These are phyloP conservation scores for Epichloe uncinata DNA, from an alignment of 2,329 filamentous ascomycete genomes.

Conservation along the genomic window DNA sequence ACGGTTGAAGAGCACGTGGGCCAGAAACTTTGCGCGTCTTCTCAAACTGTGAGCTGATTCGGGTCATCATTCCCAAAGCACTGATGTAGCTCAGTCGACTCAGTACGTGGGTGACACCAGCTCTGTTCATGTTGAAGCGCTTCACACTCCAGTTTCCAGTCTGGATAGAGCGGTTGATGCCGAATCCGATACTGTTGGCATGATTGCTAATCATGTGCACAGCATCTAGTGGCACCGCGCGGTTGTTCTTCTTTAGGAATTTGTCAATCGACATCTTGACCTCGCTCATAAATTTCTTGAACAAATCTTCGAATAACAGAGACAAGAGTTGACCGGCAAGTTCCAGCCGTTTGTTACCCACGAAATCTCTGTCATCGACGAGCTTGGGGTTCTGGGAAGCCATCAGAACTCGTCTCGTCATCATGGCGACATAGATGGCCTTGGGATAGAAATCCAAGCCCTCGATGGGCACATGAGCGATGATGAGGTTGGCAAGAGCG, in stretches of 20 bases:
- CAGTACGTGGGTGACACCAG: slow-evolving; percentile 90
- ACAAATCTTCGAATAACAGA: slow-evolving; percentile 89
- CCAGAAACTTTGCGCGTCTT: slow-evolving; percentile 96
- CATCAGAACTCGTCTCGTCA: slow-evolving; percentile 94
- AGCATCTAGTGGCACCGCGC: slow-evolving; percentile 79
- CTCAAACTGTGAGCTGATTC: slow-evolving; percentile 96
- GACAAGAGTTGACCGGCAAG: slow-evolving; percentile 88
- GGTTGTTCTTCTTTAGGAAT: slow-evolving; percentile 83
- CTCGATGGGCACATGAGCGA: slow-evolving; percentile 86
- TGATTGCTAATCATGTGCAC: slow-evolving; percentile 72
- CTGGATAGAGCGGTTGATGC: slow-evolving; percentile 91
- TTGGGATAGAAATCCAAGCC: slow-evolving; percentile 95
- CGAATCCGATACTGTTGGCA: slow-evolving; percentile 75
- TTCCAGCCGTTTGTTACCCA: slow-evolving; percentile 93
- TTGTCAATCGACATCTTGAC: slow-evolving; percentile 94
- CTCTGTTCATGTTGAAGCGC: slow-evolving; percentile 96
- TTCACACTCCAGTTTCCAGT: slow-evolving; percentile 98
- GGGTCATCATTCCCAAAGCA: slow-evolving; percentile 97
- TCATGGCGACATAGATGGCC: slow-evolving; percentile 89
- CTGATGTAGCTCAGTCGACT: slow-evolving; percentile 94
- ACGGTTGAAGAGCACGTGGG: slow-evolving; percentile 88
- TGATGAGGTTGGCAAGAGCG: slow-evolving; percentile 80
- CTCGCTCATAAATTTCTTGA: slow-evolving; percentile 85
- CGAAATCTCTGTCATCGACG: slow-evolving; percentile 93
- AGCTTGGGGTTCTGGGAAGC: slow-evolving; percentile 78